Base-by-base conservation (phyloP, 2,329 filamentous ascomycete genomes). In the Aspergillus quadricinctus region DNA sequence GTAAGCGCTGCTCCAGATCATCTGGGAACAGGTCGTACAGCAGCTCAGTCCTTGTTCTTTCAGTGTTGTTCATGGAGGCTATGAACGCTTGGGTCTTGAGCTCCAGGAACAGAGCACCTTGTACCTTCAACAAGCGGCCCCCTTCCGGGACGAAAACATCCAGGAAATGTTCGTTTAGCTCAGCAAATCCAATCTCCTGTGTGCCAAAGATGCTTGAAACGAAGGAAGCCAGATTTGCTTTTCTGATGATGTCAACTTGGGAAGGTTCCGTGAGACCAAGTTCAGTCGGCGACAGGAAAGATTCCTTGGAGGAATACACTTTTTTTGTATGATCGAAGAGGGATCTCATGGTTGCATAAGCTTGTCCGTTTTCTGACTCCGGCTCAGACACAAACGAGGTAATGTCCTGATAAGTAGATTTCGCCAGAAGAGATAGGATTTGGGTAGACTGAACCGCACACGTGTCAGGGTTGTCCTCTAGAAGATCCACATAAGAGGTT, bases 31-130 rank as follows among this genome's bases (percentile, higher is more conserved):
- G 71, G 52, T 84, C 80, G 54, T 82, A 79, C 28, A 88, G 70
- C 28, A 86, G 75, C 45, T 84, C 79, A 21, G 83, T 80, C 50
- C 80, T 79, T 2, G 77, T 76, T 28, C 78, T 79, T 53, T 84
- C 80, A 45, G 79, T 80, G 63, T 80, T 82, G 61, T 82, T 80
- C 64, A 85, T 76, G 3, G 82, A 81, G 3, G 83, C 83, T 55
- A 88, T 83, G 64, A 86, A 88, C 14, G 84, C 83, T 67, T 88
- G 85, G 1, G 85, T 87, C 71, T 88, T 88, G 19, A 88, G 72
- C 59, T 87, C 84, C 14, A 88, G 76, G 61, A 82, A 86, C 27
- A 88, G 73, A 14, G 81, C 78, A 1, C 82, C 83, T 63, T 86
- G 83, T 58, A 80, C 82, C 62, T 85, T 84, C 21, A 84, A 71